Evolutionary conservation across 2,329 filamentous ascomycete genomes (phyloP).

Genomic region (Lomentospora prolificans): DNA sequence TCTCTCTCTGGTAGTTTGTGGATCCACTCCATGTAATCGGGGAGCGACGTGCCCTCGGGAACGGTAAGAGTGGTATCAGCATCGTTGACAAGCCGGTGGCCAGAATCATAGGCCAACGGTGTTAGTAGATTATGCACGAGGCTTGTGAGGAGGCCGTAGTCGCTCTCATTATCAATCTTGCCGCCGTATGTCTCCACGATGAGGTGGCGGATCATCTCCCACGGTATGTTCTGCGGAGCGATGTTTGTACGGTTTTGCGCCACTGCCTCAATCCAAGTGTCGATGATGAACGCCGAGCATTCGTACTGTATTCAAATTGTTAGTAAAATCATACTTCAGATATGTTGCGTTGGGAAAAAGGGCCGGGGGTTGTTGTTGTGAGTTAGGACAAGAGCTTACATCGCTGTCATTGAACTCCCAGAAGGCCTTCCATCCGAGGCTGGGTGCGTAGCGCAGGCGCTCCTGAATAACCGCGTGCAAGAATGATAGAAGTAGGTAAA

Average conservation of each 20-base stretch:
- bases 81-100: constrained; percentile 76
- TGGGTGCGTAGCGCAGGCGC: constrained; percentile 85
- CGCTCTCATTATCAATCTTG: constrained; percentile 86
- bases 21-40: constrained; percentile 86
- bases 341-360: too few relatives aligned
- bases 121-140: constrained; percentile 75
- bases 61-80: constrained; percentile 56
- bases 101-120: constrained; percentile 81
- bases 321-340: constrained; percentile 13
- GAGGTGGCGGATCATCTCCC: constrained; percentile 88
- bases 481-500: constrained; percentile 89
- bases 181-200: constrained; percentile 94
- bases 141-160: constrained; percentile 63
- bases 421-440: constrained; percentile 93
- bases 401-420: constrained; percentile 99
- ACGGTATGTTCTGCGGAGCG: constrained; percentile 86
- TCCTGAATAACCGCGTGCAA: constrained; percentile 94
- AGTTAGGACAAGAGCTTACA: constrained; percentile 47
- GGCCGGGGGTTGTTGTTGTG: not conserved
- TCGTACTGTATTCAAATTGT: constrained; percentile 57
- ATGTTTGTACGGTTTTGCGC: constrained; percentile 85
- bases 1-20: constrained; percentile 87
- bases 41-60: constrained; percentile 69
- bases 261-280: constrained; percentile 81
- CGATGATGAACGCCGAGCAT: constrained; percentile 91